phyloP scores from a whole-genome alignment of 1,284 basidiomycete genomes.

The Puccinia brachypodii region DNA sequence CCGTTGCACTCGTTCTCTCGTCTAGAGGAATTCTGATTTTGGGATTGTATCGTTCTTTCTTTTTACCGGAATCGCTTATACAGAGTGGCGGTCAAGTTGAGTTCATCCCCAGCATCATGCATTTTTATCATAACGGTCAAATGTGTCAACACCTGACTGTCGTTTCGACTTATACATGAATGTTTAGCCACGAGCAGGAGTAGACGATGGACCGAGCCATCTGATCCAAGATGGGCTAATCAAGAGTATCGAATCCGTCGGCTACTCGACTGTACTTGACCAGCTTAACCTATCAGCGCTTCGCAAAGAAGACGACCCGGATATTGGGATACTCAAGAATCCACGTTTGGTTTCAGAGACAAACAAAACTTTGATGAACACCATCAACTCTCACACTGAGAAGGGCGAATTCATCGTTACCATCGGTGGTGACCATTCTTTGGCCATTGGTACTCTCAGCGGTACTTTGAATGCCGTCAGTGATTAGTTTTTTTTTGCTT shows the following conservation, averaged over 20 bases:
- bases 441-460: slow-evolving; percentile 88
- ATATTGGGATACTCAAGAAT: slow-evolving; percentile 84
- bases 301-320: slow-evolving; percentile 64
- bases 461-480: slow-evolving; percentile 69
- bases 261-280: slow-evolving; percentile 85
- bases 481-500: slow-evolving; percentile 6
- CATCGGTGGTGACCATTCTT: slow-evolving; percentile 92
- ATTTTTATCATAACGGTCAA: background rate
- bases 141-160: background rate
- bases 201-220: slow-evolving; percentile 85
- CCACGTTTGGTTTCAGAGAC: slow-evolving; percentile 81
- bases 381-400: slow-evolving; percentile 71
- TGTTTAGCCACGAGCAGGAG: slow-evolving; percentile 69
- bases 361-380: slow-evolving; percentile 73
- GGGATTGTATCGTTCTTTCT: background rate
- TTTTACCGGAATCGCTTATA: background rate
- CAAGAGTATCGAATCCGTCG: slow-evolving; percentile 68
- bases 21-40: background rate
- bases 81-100: slow-evolving; percentile 37
- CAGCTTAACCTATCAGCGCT: slow-evolving; percentile 69
- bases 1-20: no score
- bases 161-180: background rate
- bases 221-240: slow-evolving; percentile 80
- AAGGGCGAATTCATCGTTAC: slow-evolving; percentile 82
- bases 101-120: background rate